A percentile compares a stretch with the other conserved stretches of the same genome.
These are phyloP conservation scores for Halenospora varia DNA, from an alignment of 495 filamentous ascomycete species.

Conservation along the genomic window DNA sequence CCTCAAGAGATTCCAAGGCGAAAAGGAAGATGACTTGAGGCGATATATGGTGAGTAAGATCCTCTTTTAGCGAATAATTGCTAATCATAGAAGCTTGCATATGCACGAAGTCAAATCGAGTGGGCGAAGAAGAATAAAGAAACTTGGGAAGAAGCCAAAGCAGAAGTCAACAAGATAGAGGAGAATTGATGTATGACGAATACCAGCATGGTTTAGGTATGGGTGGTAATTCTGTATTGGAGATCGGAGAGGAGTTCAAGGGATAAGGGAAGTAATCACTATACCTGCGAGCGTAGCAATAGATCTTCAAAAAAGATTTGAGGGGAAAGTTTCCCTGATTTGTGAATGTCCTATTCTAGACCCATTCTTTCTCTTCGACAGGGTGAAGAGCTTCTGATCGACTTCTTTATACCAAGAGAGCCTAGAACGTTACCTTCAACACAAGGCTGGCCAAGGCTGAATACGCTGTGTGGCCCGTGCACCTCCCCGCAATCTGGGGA, in stretches of 20 bases:
- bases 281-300: constrained; percentile 8
- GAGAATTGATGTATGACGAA: constrained; percentile 27
- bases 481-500: not conserved
- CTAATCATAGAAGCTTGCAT: constrained; percentile 65
- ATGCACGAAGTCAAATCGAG: constrained; percentile 90
- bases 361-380: too few species aligned
- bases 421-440: not conserved
- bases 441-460: not conserved
- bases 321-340: too few species aligned
- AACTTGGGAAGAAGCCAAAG: constrained; percentile 91
- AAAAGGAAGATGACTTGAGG: constrained; percentile 92
- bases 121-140: constrained; percentile 98
- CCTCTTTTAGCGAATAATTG: not conserved
- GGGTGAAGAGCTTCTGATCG: too few species aligned
- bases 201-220: not conserved
- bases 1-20: constrained; percentile 83
- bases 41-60: constrained; percentile 80
- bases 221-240: constrained; percentile 7
- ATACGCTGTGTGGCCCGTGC: not conserved
- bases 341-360: too few species aligned
- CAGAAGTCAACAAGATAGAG: constrained; percentile 87
- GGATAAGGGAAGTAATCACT: constrained; percentile 5
- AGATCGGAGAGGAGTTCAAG: constrained; percentile 1
- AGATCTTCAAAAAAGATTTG: not conserved
- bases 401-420: not conserved